These are phyloP conservation scores for Tricholomella constricta DNA, from an alignment of 768 basidiomycete species.

Conservation along the genomic window DNA sequence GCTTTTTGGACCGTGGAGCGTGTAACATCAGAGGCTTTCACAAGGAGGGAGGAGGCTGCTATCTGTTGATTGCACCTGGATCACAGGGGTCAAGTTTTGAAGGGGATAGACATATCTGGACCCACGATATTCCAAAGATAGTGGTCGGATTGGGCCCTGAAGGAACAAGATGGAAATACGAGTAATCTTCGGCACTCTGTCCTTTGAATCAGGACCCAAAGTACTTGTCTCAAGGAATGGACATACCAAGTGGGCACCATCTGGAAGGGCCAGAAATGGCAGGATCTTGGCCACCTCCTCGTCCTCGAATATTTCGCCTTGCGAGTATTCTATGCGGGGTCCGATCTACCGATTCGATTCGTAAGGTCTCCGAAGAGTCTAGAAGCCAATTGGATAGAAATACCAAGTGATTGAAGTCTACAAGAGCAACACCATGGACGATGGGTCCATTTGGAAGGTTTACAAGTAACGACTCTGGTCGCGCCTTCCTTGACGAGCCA, in stretches of 20 bases:
- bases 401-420: slow-evolving; percentile 95
- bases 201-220: slow-evolving; percentile 5
- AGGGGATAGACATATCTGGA: slow-evolving; percentile 2
- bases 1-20: slow-evolving; percentile 97
- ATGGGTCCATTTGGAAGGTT: slow-evolving; percentile 60
- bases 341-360: slow-evolving; percentile 63
- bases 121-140: slow-evolving; percentile 94
- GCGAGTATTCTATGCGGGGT: slow-evolving; percentile 84
- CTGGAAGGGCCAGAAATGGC: slow-evolving; percentile 95
- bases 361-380: slow-evolving; percentile 10
- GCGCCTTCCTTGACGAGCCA: slow-evolving; percentile 64
- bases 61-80: slow-evolving; percentile 94
- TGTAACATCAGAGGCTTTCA: slow-evolving; percentile 84
- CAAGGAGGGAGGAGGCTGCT: slow-evolving; percentile 71
- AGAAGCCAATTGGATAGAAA: slow-evolving; percentile 20
- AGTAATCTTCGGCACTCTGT: slow-evolving; percentile 91
- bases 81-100: not conserved
- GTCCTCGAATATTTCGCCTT: slow-evolving; percentile 80
- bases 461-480: slow-evolving; percentile 79
- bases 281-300: slow-evolving; percentile 84
- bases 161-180: slow-evolving; percentile 91
- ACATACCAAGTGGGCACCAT: slow-evolving; percentile 92
- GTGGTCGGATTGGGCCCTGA: slow-evolving; percentile 72
- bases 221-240: slow-evolving; percentile 1
- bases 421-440: slow-evolving; percentile 85